Evolutionary conservation across 495 filamentous ascomycete genomes (phyloP).

Genomic region (Lophiostoma macrostomum): DNA sequence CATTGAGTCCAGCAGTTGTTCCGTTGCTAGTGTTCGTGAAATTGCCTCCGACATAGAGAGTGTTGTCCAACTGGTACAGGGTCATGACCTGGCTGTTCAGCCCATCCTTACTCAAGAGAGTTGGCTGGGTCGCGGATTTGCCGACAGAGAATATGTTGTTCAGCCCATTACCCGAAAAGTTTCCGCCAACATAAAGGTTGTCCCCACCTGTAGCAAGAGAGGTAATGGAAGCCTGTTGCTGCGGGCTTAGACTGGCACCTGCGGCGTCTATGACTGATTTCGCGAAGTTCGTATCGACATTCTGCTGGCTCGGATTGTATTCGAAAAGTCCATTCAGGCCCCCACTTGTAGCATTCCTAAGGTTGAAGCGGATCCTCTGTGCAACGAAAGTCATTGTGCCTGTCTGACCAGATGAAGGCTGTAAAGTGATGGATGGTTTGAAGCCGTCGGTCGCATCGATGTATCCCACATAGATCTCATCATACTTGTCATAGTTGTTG

Average conservation of each 20-base stretch:
- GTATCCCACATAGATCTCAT: conserved; percentile 78
- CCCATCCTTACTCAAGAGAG: conserved; percentile 60
- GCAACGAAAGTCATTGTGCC: conserved; percentile 74
- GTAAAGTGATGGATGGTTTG: conserved; percentile 75
- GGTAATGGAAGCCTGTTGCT: conserved; percentile 60
- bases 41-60: conserved; percentile 78
- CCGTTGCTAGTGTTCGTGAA: conserved; percentile 73
- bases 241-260: conserved; percentile 57
- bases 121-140: conserved; percentile 53
- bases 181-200: conserved; percentile 74
- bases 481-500: conserved; percentile 92
- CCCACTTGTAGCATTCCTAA: conserved; percentile 60
- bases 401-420: conserved; percentile 62
- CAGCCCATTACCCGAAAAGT: conserved; percentile 66
- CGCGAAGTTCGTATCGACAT: conserved; percentile 60
- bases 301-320: conserved; percentile 64
- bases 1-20: conserved; percentile 57
- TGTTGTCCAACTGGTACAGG: conserved; percentile 61
- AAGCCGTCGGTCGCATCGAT: conserved; percentile 77
- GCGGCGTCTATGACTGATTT: conserved; percentile 72
- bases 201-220: conserved; percentile 58
- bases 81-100: conserved; percentile 75
- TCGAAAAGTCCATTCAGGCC: conserved; percentile 91
- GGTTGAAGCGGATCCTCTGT: conserved; percentile 74
- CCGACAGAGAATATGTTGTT: conserved; percentile 75